A percentile compares a stretch with the other conserved stretches of the same genome.
phyloP scores from a whole-genome alignment of 1,284 basidiomycete species.

The Moniliella sp. region DNA sequence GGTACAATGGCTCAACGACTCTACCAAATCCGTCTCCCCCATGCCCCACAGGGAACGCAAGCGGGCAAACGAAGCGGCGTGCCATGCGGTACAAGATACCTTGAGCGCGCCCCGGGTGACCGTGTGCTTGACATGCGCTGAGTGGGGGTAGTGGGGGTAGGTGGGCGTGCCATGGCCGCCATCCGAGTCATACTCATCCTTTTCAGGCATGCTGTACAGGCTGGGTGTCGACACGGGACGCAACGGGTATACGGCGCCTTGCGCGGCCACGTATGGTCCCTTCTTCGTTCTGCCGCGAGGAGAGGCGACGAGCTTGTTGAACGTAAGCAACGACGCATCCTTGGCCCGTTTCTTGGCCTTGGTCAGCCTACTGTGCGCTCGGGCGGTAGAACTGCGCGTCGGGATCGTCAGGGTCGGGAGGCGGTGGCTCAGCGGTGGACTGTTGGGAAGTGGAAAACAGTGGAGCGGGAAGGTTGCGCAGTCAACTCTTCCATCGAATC shows the following conservation, averaged over 20 bases:
- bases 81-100: constrained; percentile 25
- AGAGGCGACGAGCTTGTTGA: constrained; percentile 18
- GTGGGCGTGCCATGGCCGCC: background rate
- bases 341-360: constrained; percentile 19
- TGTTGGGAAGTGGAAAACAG: background rate
- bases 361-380: constrained; percentile 11
- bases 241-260: background rate
- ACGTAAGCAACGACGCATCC: constrained; percentile 17
- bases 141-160: constrained; percentile 4
- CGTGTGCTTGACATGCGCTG: constrained; percentile 23
- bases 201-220: background rate
- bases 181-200: background rate
- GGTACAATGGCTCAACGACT: constrained; percentile 15
- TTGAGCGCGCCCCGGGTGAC: constrained; percentile 15
- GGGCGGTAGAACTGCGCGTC: constrained; percentile 19
- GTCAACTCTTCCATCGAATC: constrained; percentile 1
- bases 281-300: constrained; percentile 5
- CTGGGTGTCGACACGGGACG: background rate
- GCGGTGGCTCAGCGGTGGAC: background rate
- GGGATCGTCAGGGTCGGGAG: constrained; percentile 18
- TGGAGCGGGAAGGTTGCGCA: background rate
- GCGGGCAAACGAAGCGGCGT: constrained; percentile 22
- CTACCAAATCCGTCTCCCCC: constrained; percentile 10
- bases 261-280: background rate
- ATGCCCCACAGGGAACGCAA: constrained; percentile 18